Evolutionary conservation across 768 basidiomycete species (phyloP).

Genomic region (Suillus placidus): DNA sequence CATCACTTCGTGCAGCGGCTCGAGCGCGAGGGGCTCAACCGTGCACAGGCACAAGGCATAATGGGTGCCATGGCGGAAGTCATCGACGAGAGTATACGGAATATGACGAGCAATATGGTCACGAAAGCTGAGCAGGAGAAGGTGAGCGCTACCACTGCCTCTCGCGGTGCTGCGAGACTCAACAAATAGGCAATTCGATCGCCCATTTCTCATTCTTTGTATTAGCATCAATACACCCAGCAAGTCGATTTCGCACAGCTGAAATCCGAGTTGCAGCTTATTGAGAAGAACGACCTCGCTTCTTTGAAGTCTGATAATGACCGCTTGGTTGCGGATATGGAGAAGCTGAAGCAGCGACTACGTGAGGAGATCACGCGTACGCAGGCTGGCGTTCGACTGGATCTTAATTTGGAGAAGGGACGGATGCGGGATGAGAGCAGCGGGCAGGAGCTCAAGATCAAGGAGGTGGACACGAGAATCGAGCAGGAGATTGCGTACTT

Average conservation of each 20-base stretch:
- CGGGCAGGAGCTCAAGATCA: constrained; percentile 92
- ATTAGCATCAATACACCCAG: constrained; percentile 87
- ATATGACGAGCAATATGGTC: constrained; percentile 96
- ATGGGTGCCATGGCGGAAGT: constrained; percentile 97
- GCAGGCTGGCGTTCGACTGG: constrained; percentile 90
- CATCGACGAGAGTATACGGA: constrained; percentile 94
- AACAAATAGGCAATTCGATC: neutral
- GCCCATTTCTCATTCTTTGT: neutral
- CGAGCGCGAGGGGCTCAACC: constrained; percentile 85
- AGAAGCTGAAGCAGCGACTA: constrained; percentile 92
- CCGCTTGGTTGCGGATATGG: constrained; percentile 83
- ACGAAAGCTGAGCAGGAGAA: constrained; percentile 97
- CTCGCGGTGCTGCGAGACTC: neutral
- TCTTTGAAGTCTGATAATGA: constrained; percentile 97
- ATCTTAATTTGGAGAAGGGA: constrained; percentile 96
- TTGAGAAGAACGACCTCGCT: constrained; percentile 95
- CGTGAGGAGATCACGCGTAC: constrained; percentile 91
- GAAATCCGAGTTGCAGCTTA: constrained; percentile 93
- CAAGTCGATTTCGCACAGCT: constrained; percentile 97
- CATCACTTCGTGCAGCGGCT: constrained; percentile 92
- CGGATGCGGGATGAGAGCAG: constrained; percentile 92
- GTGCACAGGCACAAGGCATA: constrained; percentile 93
- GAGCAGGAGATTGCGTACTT: constrained; percentile 93
- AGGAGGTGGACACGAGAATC: constrained; percentile 96
- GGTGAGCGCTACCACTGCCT: constrained; percentile 46